Conservation (phyloP, 108 stramenopile genomes). For the Skeletonema potamos region DNA sequence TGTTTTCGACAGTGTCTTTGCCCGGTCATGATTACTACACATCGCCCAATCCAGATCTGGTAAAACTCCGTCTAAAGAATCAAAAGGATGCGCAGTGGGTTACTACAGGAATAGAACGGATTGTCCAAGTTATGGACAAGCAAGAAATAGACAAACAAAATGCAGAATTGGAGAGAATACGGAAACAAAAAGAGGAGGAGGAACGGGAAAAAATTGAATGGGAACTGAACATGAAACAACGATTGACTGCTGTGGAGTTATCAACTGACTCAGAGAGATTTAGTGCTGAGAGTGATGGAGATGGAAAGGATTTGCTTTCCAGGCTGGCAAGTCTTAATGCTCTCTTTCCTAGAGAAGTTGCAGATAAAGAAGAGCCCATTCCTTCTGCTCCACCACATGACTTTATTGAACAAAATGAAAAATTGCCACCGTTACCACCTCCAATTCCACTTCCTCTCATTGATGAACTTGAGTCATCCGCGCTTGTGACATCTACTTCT, state of each 20-base stretch:
- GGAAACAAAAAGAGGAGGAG: slow-evolving; percentile 44
- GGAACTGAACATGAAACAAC: slow-evolving; percentile 43
- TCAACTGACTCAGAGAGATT: slow-evolving; percentile 6
- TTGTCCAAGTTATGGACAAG: slow-evolving; percentile 74
- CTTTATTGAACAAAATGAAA: neutral
- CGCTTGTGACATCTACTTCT: slow-evolving; percentile 19
- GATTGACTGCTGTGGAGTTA: slow-evolving; percentile 19
- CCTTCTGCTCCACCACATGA: neutral
- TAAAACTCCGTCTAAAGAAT: slow-evolving; percentile 41
- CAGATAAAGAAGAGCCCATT: neutral
- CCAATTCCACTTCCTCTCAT: slow-evolving; percentile 42
- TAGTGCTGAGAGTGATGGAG: slow-evolving; percentile 5
- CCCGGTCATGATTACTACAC: slow-evolving; percentile 78
- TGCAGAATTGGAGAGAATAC: slow-evolving; percentile 21
- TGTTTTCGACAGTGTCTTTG: slow-evolving; percentile 65
- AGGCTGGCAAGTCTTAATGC: slow-evolving; percentile 37
- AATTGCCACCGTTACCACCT: slow-evolving; percentile 33
- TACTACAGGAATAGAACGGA: slow-evolving; percentile 60
- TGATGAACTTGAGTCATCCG: slow-evolving; percentile 12
- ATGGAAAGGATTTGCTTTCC: slow-evolving; percentile 16
- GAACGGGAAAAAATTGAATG: slow-evolving; percentile 47
- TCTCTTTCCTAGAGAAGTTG: slow-evolving; percentile 20
- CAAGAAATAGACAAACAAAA: slow-evolving; percentile 55
- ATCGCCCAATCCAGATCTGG: slow-evolving; percentile 32
- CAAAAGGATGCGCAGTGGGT: slow-evolving; percentile 60